phyloP scores from a whole-genome alignment of 2,329 filamentous ascomycete genomes.

The Fusarium pseudonygamai region DNA sequence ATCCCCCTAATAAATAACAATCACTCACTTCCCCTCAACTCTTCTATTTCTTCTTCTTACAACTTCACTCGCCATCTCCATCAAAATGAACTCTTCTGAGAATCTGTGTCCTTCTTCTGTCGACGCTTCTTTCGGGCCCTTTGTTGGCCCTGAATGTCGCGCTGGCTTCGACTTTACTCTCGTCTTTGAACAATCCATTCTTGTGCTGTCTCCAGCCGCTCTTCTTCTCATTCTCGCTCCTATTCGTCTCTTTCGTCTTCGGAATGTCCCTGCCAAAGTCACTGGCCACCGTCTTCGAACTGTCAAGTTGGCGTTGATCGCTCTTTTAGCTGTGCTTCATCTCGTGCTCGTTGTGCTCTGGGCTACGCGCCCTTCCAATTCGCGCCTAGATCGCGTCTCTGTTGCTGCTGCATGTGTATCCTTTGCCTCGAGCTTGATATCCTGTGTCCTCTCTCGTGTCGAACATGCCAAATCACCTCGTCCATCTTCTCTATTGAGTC shows the following conservation, averaged over 20 bases:
- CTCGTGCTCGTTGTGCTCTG: conserved; percentile 48
- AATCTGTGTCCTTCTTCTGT: conserved; percentile 32
- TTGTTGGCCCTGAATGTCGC: conserved; percentile 45
- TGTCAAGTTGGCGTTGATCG: conserved; percentile 44
- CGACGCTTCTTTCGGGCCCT: conserved; percentile 42
- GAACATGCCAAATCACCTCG: conserved; percentile 47
- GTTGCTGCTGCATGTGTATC: conserved; percentile 47
- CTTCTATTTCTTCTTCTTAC: neutral
- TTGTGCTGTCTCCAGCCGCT: conserved; percentile 46
- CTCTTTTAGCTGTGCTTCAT: conserved; percentile 45
- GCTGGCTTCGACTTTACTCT: conserved; percentile 61
- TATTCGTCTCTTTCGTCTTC: conserved; percentile 43
- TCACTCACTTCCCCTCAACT: neutral
- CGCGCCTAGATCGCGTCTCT: conserved; percentile 42
- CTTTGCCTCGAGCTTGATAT: conserved; percentile 46
- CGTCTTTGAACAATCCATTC: conserved; percentile 54
- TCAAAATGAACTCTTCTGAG: conserved; percentile 38
- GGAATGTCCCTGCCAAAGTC: conserved; percentile 41
- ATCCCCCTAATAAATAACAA: neutral
- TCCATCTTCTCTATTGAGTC: conserved; percentile 47
- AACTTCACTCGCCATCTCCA: neutral
- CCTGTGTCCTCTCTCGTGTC: conserved; percentile 45
- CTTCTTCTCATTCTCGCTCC: conserved; percentile 46
- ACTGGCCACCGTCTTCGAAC: conserved; percentile 36
- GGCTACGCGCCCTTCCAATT: conserved; percentile 29